Conservation (phyloP, 352 stramenopile genomes). For the Phytophthora crassamura region DNA sequence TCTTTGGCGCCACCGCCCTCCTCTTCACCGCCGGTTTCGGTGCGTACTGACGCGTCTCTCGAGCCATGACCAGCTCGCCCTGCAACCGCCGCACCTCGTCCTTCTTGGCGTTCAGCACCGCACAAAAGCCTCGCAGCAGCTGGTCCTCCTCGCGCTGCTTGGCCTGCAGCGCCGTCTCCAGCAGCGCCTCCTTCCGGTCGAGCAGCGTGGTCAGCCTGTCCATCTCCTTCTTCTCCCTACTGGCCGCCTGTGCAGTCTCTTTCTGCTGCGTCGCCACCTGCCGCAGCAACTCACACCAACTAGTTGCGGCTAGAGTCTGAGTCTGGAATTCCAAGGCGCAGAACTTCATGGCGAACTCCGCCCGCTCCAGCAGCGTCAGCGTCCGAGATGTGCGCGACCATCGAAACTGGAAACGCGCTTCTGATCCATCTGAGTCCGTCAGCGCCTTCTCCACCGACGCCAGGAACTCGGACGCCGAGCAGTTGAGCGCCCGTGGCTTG, state of each 20-base stretch:
- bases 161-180: slow-evolving; percentile 46
- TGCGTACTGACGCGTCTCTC: slow-evolving; percentile 2
- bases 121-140: slow-evolving; percentile 54
- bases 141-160: slow-evolving; percentile 57
- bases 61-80: slow-evolving; percentile 32
- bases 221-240: slow-evolving; percentile 30
- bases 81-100: slow-evolving; percentile 58
- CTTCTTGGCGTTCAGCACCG: slow-evolving; percentile 70
- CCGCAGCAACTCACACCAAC: no score
- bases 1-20: slow-evolving; percentile 14
- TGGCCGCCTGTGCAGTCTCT: slow-evolving; percentile 12
- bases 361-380: slow-evolving; percentile 62
- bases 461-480: slow-evolving; percentile 45
- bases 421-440: not conserved
- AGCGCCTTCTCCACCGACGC: slow-evolving; percentile 34
- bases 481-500: slow-evolving; percentile 55
- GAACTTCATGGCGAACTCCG: slow-evolving; percentile 68
- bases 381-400: slow-evolving; percentile 41
- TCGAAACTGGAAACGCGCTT: slow-evolving; percentile 45
- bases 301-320: not conserved
- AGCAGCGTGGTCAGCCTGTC: slow-evolving; percentile 43
- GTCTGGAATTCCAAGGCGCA: slow-evolving; percentile 38
- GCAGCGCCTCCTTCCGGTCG: slow-evolving; percentile 49
- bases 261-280: slow-evolving; percentile 27
- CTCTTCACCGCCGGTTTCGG: slow-evolving; percentile 12